Percentiles rank a stretch among this genome's conserved stretches.
phyloP scores from a whole-genome alignment of 805 yeast genomes.

The Candida golubevii region DNA sequence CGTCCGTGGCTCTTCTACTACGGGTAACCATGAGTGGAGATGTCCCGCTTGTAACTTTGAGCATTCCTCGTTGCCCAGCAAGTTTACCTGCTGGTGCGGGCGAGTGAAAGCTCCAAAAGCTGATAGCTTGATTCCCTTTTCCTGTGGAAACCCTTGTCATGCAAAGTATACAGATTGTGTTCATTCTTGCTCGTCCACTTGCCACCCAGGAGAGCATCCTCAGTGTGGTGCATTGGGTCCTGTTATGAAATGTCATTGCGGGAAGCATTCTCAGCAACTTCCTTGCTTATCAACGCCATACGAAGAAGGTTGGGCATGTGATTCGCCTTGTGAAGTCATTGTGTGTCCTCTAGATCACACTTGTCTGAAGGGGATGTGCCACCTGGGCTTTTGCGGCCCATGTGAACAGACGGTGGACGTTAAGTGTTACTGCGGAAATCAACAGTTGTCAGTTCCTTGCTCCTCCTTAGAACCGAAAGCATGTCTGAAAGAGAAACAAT shows the following conservation, averaged over 20 bases:
- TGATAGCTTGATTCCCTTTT: conserved; percentile 64
- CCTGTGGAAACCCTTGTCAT: conserved; percentile 84
- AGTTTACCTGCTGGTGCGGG: conserved; percentile 86
- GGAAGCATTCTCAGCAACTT: conserved; percentile 56
- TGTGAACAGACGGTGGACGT: conserved; percentile 50
- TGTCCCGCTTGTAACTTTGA: conserved; percentile 77
- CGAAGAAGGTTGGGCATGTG: conserved; percentile 64
- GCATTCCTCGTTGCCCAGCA: conserved; percentile 47
- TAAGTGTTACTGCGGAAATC: conserved; percentile 74
- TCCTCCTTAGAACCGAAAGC: conserved; percentile 35
- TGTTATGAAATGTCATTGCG: conserved; percentile 66
- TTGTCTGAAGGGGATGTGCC: conserved; percentile 58
- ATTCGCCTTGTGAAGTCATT: conserved; percentile 51
- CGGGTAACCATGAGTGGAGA: conserved; percentile 62
- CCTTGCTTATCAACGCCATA: conserved; percentile 75
- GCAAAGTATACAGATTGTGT: conserved; percentile 52
- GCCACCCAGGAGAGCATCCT: conserved; percentile 91
- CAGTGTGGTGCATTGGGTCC: conserved; percentile 79
- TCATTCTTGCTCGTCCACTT: conserved; percentile 68
- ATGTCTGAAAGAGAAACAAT: conserved; percentile 15
- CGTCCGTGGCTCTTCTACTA: conserved; percentile 62
- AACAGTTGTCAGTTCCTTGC: conserved; percentile 42
- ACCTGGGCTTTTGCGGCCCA: conserved; percentile 76
- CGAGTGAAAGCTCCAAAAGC: conserved; percentile 62
- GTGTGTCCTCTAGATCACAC: conserved; percentile 65